These are phyloP conservation scores for Cetraspora pellucida DNA, from an alignment of 192 early-diverging fungal species.

Conservation along the genomic window DNA sequence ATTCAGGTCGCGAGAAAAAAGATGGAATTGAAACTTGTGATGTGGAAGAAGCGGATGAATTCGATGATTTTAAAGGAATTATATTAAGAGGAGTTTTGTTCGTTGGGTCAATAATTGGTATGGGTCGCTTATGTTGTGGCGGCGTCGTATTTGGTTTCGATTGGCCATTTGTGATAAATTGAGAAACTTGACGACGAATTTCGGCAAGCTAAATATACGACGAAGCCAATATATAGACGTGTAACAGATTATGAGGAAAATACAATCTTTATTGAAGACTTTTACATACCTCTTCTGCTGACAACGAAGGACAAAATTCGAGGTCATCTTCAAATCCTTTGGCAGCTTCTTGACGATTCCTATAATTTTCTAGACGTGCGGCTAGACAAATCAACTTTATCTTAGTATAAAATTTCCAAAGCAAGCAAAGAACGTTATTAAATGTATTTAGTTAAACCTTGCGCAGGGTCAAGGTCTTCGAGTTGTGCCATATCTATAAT, in stretches of 20 bases:
- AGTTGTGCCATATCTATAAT: constrained; percentile 25
- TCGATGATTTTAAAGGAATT: constrained; percentile 21
- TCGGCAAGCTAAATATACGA: constrained; percentile 42
- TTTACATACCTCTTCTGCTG: constrained; percentile 50
- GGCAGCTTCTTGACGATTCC: constrained; percentile 53
- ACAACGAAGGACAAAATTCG: constrained; percentile 59
- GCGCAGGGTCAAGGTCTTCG: constrained; percentile 22
- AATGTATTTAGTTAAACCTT: constrained; percentile 2
- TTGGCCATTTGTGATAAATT: constrained; percentile 4
- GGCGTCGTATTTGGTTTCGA: constrained; percentile 15
- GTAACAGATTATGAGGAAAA: too few relatives aligned
- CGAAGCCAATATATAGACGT: not conserved
- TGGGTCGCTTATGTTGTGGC: constrained; percentile 40
- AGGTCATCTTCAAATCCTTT: constrained; percentile 58
- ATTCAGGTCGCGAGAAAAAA: constrained; percentile 27
- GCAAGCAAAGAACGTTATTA: not conserved
- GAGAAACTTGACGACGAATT: constrained; percentile 38
- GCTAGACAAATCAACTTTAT: constrained; percentile 16
- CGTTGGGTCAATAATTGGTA: constrained; percentile 53
- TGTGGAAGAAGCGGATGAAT: constrained; percentile 20
- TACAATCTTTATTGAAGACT: too few relatives aligned
- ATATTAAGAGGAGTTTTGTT: constrained; percentile 53
- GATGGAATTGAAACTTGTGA: constrained; percentile 14
- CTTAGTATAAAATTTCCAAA: not conserved
- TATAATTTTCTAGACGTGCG: constrained; percentile 47